Evolutionary conservation across 2,329 filamentous ascomycete genomes (phyloP).

Genomic region (Pleomassaria siparia): DNA sequence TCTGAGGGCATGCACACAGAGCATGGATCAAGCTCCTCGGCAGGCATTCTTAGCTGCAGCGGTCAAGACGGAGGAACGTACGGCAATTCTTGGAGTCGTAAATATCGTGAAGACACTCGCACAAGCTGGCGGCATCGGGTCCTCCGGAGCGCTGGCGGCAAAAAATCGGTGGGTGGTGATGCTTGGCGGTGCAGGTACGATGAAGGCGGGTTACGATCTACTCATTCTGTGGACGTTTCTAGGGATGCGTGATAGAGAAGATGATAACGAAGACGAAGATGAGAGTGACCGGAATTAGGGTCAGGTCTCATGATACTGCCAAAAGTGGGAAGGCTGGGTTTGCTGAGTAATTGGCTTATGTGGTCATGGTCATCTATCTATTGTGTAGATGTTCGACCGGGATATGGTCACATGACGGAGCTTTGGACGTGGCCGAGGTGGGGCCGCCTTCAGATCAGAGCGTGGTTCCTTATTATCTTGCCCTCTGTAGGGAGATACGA

Average conservation of each 20-base stretch:
- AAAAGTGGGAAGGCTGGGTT: too few species aligned
- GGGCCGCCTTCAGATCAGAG: too few species aligned
- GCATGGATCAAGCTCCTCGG: slow-evolving; percentile 27
- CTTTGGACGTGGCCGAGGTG: too few species aligned
- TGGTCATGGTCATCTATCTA: too few species aligned
- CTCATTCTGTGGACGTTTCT: slow-evolving; percentile 14
- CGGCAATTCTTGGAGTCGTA: slow-evolving; percentile 23
- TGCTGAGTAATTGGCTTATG: too few species aligned
- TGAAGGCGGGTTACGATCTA: slow-evolving; percentile 22
- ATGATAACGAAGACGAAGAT: background rate
- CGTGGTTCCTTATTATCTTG: too few species aligned
- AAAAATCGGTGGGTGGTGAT: slow-evolving; percentile 22
- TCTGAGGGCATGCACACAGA: slow-evolving; percentile 17
- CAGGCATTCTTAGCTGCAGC: slow-evolving; percentile 20
- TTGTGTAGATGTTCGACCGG: too few species aligned
- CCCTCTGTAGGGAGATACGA: too few species aligned
- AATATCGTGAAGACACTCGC: slow-evolving; percentile 24
- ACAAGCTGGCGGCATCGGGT: slow-evolving; percentile 17
- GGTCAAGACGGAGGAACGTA: slow-evolving; percentile 17
- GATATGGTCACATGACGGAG: too few species aligned
- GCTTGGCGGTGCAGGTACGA: slow-evolving; percentile 16
- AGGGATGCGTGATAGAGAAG: background rate
- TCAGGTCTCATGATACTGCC: too few species aligned
- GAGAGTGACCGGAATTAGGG: background rate
- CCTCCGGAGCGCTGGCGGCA: slow-evolving; percentile 12